Evolutionary conservation across 371 early-diverging fungal species (phyloP).

Genomic region (Dentiscutata heterogama): DNA sequence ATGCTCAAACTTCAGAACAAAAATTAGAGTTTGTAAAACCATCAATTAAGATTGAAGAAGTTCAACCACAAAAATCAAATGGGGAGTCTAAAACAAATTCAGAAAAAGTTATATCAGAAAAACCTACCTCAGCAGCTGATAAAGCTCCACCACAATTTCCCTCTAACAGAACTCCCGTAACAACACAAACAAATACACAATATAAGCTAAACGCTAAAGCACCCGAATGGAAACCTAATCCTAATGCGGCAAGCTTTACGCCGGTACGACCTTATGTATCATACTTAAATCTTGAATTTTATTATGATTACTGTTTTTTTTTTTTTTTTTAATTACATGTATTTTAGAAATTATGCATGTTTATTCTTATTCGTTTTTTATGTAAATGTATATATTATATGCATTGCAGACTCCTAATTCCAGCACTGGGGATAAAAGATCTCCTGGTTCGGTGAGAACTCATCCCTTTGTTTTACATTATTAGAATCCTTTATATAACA

Average conservation of each 20-base stretch:
- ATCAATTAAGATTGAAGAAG: slow-evolving; percentile 40
- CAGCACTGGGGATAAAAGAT: slow-evolving; percentile 32
- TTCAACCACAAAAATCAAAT: slow-evolving; percentile 26
- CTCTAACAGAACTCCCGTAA: slow-evolving; percentile 38
- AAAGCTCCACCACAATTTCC: slow-evolving; percentile 44
- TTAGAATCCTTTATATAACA: background rate
- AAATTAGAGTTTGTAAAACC: slow-evolving; percentile 47
- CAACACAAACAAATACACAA: slow-evolving; percentile 48
- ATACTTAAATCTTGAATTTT: background rate
- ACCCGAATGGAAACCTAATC: slow-evolving; percentile 89
- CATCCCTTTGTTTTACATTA: background rate
- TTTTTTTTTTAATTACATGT: background rate
- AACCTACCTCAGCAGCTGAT: slow-evolving; percentile 29
- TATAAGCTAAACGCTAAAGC: slow-evolving; percentile 91
- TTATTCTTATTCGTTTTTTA: slow-evolving; percentile 1
- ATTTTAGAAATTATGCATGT: background rate
- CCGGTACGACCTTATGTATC: slow-evolving; percentile 59
- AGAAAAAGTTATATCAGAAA: slow-evolving; percentile 27
- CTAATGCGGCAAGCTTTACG: slow-evolving; percentile 79
- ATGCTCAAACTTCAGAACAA: slow-evolving; percentile 19
- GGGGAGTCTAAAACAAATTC: background rate
- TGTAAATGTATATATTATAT: background rate
- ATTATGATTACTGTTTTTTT: background rate
- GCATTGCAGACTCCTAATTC: slow-evolving; percentile 24
- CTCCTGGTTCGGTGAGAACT: slow-evolving; percentile 41